Evolutionary conservation across 1,284 basidiomycete species (phyloP), one percentile per base, ranked within the genome.

Genomic region (Papiliotrema laurentii): DNA sequence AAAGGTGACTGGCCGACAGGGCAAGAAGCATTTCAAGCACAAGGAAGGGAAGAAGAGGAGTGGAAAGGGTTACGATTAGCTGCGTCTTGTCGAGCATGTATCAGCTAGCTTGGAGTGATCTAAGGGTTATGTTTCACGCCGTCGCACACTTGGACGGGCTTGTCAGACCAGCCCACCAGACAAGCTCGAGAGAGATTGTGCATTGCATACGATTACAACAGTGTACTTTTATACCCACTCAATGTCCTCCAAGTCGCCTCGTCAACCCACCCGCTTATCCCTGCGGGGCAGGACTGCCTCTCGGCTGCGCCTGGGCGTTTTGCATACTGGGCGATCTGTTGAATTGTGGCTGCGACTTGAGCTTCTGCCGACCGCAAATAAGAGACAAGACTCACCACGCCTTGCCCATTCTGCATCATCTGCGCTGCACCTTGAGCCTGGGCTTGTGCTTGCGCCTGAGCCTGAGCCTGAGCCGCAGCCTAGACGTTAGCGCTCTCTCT

Each of bases 21-120:
- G 81, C 19, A 97, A 96, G 78, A 93, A 91, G 70, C 85, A 87
- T 63, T 88, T 89, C 77, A 97, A 93, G 76, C 87, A 84, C 64
- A 80, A 75, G 84, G 89, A 79, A 49, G 81, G 81, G 49, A 97
- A 97, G 75, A 85, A 90, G 73, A 77, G 92, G 58, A 90, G 87
- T 63, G 92, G 92, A 24, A 85, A 82, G 64, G 92, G 92, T 26
- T 96, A 96, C 63, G 92, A 93, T 44, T 72, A 63, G 51, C 25
- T 14, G 11, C 21, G 7, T n/a, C 31, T n/a, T 10, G 5, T 35
- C n/a, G 10, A n/a, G 30, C 9, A 9, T 9, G 30, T 33, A 33
- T 33, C 30, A 33, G 30, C 30, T 33, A 33, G 30, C n/a, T n/a
- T n/a, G n/a, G n/a, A n/a, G n/a, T n/a, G n/a, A n/a, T n/a, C n/a